Evolutionary conservation across 305 asterid genomes (phyloP).

Genomic region (Stenogyne calaminthoides): DNA sequence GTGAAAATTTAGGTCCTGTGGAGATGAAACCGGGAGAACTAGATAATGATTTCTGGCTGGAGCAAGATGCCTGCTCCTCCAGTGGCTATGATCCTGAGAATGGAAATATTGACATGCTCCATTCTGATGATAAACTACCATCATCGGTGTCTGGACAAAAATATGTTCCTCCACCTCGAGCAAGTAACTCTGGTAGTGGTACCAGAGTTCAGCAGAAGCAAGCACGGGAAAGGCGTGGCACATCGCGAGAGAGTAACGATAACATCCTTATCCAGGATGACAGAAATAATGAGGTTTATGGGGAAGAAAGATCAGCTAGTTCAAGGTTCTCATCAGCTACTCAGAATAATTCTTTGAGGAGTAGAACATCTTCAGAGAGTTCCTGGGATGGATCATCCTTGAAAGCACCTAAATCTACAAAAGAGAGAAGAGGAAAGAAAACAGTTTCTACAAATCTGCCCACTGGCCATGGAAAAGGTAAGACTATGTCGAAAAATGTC

Average conservation of each 20-base stretch:
- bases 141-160: conserved; percentile 50
- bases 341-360: conserved; percentile 73
- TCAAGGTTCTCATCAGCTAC: conserved; percentile 83
- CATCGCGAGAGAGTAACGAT: conserved; percentile 53
- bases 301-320: conserved; percentile 85
- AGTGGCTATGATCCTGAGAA: conserved; percentile 58
- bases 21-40: conserved; percentile 58
- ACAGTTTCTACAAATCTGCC: conserved; percentile 45
- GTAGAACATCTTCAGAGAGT: conserved; percentile 92
- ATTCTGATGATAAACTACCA: conserved; percentile 54
- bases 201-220: conserved; percentile 63
- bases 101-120: conserved; percentile 52
- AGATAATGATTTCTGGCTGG: conserved; percentile 73
- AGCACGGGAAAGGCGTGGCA: conserved; percentile 61
- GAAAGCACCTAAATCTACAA: conserved; percentile 59
- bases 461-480: conserved; percentile 60
- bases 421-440: conserved; percentile 79
- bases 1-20: conserved; percentile 57
- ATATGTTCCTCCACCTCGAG: conserved; percentile 69
- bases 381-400: conserved; percentile 88
- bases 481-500: conserved; percentile 54
- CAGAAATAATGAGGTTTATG: conserved; percentile 53
- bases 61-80: conserved; percentile 57
- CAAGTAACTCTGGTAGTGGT: conserved; percentile 45
- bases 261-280: conserved; percentile 54